phyloP scores from a whole-genome alignment of 768 basidiomycete species.

The Cystoderma amianthinum region DNA sequence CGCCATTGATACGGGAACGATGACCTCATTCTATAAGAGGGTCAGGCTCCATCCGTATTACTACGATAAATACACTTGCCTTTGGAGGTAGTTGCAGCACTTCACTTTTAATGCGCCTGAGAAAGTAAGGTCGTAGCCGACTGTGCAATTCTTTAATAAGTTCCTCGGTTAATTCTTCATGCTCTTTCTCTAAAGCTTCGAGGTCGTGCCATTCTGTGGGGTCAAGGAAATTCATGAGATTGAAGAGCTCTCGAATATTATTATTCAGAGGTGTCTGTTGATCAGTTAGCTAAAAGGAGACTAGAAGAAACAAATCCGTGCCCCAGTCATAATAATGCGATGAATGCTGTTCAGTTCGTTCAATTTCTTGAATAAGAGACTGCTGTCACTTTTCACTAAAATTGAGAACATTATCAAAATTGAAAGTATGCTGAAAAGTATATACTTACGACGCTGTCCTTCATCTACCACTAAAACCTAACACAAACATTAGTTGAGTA shows the following conservation, averaged over 20 bases:
- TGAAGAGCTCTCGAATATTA: constrained; percentile 94
- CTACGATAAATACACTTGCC: constrained; percentile 38
- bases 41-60: too few relatives aligned
- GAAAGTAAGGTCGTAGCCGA: constrained; percentile 81
- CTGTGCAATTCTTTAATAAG: constrained; percentile 74
- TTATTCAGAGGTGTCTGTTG: constrained; percentile 88
- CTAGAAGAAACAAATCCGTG: too few relatives aligned
- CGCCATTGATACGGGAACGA: constrained; percentile 85
- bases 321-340: constrained; percentile 86
- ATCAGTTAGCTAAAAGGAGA: background rate
- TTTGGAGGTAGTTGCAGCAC: constrained; percentile 90
- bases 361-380: constrained; percentile 74
- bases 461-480: constrained; percentile 86
- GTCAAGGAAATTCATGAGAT: constrained; percentile 94
- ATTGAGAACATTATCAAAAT: constrained; percentile 9
- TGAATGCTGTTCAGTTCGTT: constrained; percentile 75
- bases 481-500: background rate
- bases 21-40: constrained; percentile 72
- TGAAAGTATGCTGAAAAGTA: background rate
- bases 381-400: constrained; percentile 78
- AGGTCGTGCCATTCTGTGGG: constrained; percentile 71
- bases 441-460: constrained; percentile 73
- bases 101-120: constrained; percentile 90
- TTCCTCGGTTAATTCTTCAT: constrained; percentile 74
- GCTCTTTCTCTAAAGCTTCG: constrained; percentile 63